Percentiles rank a stretch among this genome's conserved stretches.
Conservation (phyloP, 768 basidiomycete species). For the Tulasnella sp. region DNA sequence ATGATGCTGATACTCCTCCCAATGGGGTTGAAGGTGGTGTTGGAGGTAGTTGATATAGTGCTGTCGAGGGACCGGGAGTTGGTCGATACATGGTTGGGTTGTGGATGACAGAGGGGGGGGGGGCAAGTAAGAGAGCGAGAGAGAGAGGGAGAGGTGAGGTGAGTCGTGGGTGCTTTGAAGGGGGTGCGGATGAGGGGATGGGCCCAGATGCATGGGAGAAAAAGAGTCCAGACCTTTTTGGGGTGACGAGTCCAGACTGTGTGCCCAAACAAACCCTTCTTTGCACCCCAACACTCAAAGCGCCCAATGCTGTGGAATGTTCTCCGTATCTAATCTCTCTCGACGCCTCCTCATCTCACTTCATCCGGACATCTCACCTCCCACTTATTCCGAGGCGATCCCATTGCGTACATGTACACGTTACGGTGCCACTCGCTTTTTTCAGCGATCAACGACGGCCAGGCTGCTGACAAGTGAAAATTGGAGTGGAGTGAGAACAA, state of each 20-base stretch:
- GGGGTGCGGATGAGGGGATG: neutral
- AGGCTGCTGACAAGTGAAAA: too few species aligned
- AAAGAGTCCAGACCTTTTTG: neutral
- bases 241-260: too few species aligned
- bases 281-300: neutral
- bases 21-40: neutral
- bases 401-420: too few species aligned
- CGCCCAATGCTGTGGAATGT: neutral
- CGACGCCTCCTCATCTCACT: neutral
- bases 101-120: neutral
- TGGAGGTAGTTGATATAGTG: neutral
- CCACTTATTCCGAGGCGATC: too few species aligned
- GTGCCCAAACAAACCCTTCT: neutral
- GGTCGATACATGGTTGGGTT: neutral
- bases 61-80: neutral
- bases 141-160: neutral
- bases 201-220: neutral
- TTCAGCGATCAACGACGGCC: too few species aligned
- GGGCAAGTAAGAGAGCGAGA: neutral
- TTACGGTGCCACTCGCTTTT: too few species aligned
- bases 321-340: neutral
- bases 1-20: neutral
- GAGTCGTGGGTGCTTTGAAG: neutral
- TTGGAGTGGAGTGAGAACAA: neutral
- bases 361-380: neutral